Evolutionary conservation across 148 eudicot species (phyloP), one percentile per base, ranked within the genome.

Genomic region (Euryodendron excelsum): DNA sequence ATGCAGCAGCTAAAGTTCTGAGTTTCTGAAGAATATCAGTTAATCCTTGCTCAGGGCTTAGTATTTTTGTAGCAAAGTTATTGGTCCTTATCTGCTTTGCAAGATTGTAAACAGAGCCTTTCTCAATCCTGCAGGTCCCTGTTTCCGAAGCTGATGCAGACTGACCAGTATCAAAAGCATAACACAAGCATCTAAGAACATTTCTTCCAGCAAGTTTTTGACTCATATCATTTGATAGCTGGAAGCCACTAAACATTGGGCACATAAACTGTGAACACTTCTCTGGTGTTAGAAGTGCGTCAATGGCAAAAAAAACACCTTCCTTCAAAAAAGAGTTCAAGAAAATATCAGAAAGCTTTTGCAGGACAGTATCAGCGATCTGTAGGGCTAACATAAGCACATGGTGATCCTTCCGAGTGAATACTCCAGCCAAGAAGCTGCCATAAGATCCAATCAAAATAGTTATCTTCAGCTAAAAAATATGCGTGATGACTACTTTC

Each of bases 341-440:
- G 78, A 90, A 81, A 55, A 75, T 66, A 82, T 85, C 84, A 28
- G 93, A 82, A 80, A 87, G 93, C 87, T 96, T 96, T 66, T 89
- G 86, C 84, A 96, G 85, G 82, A 93, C 64, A 13, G 88, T 85
- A 77, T 93, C 93, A 80, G 91, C 83, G 67, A 93, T 91, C 74
- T 93, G 87, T 81, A 96, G 88, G 69, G 93, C 93, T 85, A 91
- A 80, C 69, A 86, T 76, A 63, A 88, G 72, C 62, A 96, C 85
- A 80, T 96, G 98, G 25, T 84, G 84, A 86, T 96, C 98, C 80
- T 91, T 93, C 70, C 91, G 87, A 37, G 84, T 85, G 84, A 96
- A 88, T 11, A 93, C 85, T 75, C 97, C 99, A 76, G 92, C 97
- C 89, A 96, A 85, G 83, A 96, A 96, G 70, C 99, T 96, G 96